phyloP scores from a whole-genome alignment of 768 basidiomycete species.

The Tylopilus subfusipes region DNA sequence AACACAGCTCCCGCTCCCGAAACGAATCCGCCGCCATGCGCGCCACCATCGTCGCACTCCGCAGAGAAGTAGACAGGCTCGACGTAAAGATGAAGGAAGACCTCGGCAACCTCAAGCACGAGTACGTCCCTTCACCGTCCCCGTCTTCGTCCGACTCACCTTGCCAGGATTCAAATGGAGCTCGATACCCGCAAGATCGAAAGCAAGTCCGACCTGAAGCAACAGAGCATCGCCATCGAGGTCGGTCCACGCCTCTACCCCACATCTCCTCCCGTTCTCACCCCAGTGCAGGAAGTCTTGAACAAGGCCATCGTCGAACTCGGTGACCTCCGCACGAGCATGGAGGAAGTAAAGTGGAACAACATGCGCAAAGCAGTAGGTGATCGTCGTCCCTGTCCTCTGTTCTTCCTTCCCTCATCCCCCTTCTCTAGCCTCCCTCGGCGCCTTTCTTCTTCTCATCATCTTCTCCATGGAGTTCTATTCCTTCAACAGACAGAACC shows the following conservation, averaged over 20 bases:
- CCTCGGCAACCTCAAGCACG: constrained; percentile 82
- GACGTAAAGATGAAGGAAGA: constrained; percentile 95
- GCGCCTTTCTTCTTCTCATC: constrained; percentile 65
- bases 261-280: not conserved
- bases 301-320: constrained; percentile 71
- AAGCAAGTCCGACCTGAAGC: constrained; percentile 77
- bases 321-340: constrained; percentile 74
- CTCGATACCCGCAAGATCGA: constrained; percentile 93
- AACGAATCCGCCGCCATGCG: constrained; percentile 84
- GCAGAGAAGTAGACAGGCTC: constrained; percentile 82
- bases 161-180: constrained; percentile 87
- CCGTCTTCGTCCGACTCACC: not conserved
- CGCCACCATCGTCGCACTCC: constrained; percentile 68
- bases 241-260: constrained; percentile 34
- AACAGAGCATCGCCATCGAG: constrained; percentile 81
- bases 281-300: constrained; percentile 55
- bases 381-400: constrained; percentile 34
- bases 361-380: constrained; percentile 83
- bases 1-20: constrained; percentile 74
- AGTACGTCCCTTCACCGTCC: constrained; percentile 50
- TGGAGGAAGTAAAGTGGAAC: constrained; percentile 86
- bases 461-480: constrained; percentile 69
- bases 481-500: constrained; percentile 36
- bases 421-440: constrained; percentile 49
- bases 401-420: not conserved